Evolutionary conservation across 768 basidiomycete species (phyloP), one percentile per base, ranked within the genome.

Genomic region (Dioszegia hungarica): DNA sequence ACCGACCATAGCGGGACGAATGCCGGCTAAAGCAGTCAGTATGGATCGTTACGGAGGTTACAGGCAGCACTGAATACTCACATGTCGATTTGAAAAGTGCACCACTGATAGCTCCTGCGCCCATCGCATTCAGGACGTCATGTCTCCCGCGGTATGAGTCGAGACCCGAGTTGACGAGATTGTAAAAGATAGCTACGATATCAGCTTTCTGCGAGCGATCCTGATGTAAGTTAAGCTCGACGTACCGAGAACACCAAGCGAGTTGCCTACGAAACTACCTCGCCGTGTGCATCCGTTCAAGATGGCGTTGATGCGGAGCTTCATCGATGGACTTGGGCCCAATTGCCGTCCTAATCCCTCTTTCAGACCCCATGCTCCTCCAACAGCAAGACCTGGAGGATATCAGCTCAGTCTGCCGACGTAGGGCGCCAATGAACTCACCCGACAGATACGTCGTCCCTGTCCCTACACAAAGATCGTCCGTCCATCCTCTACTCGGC

Each of bases 401-500:
- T 77, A 77, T 67, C 79, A 85, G 82, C 84, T 78, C 85, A 86
- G 88, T 84, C 29, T 20, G 8, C 52, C 87, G 86, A 50, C 76
- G 68, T 71, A 77, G 22, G 22, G 25, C 4, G 24, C 11, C 10
- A 78, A 76, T 78, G 3, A n/a, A 86, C 90, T 75, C 75, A 97
- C 94, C 94, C 77, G 88, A 83, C 56, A 99, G 85, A 85, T 99
- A 99, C 80, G 92, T 95, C 65, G 93, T 93, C 62, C 95, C 95
- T 70, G 93, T 97, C 73, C 95, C 95, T 79, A 98, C 97, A 83
- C 92, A 97, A 59, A 99, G 79, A 80, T 99, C 95, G 80, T 99
- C 95, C 79, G 90, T 89, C 93, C 91, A 98, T 62, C 95, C 92
- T 80, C 95, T 82, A 75, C 87, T 89, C 67, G 93, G 92, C 63